Conservation (phyloP, 176 grass and related monocot genomes). For the Tillandsia fasciculata region DNA sequence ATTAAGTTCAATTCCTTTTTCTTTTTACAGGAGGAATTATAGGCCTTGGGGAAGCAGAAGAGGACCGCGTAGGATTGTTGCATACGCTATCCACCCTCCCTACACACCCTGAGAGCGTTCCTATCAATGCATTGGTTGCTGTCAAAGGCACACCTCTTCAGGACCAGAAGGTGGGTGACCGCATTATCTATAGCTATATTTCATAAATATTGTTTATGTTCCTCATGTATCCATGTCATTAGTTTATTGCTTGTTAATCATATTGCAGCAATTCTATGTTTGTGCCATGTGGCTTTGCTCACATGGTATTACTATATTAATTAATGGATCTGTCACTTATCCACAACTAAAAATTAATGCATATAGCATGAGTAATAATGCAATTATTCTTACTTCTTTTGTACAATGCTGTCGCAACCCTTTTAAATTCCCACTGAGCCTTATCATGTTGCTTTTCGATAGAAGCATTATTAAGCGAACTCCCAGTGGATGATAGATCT, state of each 20-base stretch:
- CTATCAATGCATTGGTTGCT: constrained; percentile 89
- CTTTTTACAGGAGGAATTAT: constrained; percentile 72
- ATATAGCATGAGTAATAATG: too few relatives aligned
- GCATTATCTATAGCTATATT: neutral
- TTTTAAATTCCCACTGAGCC: too few relatives aligned
- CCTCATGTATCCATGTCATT: neutral
- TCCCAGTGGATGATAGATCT: too few relatives aligned
- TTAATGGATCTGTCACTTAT: too few relatives aligned
- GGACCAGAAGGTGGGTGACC: constrained; percentile 85
- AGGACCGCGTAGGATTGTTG: constrained; percentile 87
- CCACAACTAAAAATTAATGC: too few relatives aligned
- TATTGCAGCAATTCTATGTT: too few relatives aligned
- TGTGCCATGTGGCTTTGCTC: too few relatives aligned
- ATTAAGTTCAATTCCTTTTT: constrained; percentile 11
- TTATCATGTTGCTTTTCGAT: too few relatives aligned
- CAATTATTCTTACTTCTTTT: too few relatives aligned
- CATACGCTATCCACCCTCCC: constrained; percentile 88
- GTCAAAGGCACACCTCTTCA: constrained; percentile 95
- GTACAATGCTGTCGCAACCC: too few relatives aligned
- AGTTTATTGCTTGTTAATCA: neutral
- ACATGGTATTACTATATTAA: too few relatives aligned
- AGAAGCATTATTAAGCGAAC: too few relatives aligned
- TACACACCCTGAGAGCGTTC: constrained; percentile 85
- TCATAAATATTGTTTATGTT: neutral
- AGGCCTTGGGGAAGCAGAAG: constrained; percentile 84